These are phyloP conservation scores for Exidia glandulosa DNA, from an alignment of 768 basidiomycete species.

Conservation along the genomic window DNA sequence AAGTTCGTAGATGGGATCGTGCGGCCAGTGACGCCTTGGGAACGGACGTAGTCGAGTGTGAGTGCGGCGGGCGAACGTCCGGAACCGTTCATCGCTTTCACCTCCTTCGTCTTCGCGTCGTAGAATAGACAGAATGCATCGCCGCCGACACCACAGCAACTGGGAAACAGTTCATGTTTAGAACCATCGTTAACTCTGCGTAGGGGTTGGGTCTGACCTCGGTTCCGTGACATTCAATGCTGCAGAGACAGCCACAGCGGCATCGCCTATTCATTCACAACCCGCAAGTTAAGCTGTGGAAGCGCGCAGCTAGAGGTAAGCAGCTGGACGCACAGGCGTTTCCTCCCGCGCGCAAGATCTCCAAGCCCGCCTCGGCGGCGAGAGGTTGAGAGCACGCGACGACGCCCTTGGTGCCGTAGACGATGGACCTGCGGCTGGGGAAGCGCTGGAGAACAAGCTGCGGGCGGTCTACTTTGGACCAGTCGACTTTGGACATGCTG, in stretches of 20 bases:
- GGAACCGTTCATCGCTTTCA: slow-evolving; percentile 88
- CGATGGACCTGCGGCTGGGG: slow-evolving; percentile 74
- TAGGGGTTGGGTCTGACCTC: too few relatives aligned
- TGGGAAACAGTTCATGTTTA: too few relatives aligned
- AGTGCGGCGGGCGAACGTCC: slow-evolving; percentile 77
- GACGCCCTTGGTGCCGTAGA: slow-evolving; percentile 78
- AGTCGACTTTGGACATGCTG: slow-evolving; percentile 26
- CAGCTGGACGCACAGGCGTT: slow-evolving; percentile 66
- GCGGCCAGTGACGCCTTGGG: slow-evolving; percentile 53
- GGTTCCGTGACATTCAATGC: slow-evolving; percentile 90
- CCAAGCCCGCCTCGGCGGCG: slow-evolving; percentile 83
- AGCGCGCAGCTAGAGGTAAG: not conserved
- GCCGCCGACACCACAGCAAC: slow-evolving; percentile 85
- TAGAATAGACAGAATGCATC: slow-evolving; percentile 93
- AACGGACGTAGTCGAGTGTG: slow-evolving; percentile 57
- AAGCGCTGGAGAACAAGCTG: slow-evolving; percentile 59
- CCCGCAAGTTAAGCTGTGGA: not conserved
- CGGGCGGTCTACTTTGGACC: slow-evolving; percentile 55
- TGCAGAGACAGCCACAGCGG: slow-evolving; percentile 86
- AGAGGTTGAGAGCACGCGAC: slow-evolving; percentile 86
- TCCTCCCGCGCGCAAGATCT: slow-evolving; percentile 85
- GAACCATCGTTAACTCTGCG: slow-evolving; percentile 2
- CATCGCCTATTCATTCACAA: slow-evolving; percentile 53
- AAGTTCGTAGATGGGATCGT: slow-evolving; percentile 71
- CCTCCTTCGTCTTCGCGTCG: slow-evolving; percentile 67